Conservation (phyloP, 208 protist species). For the Crithidia brevicula region DNA sequence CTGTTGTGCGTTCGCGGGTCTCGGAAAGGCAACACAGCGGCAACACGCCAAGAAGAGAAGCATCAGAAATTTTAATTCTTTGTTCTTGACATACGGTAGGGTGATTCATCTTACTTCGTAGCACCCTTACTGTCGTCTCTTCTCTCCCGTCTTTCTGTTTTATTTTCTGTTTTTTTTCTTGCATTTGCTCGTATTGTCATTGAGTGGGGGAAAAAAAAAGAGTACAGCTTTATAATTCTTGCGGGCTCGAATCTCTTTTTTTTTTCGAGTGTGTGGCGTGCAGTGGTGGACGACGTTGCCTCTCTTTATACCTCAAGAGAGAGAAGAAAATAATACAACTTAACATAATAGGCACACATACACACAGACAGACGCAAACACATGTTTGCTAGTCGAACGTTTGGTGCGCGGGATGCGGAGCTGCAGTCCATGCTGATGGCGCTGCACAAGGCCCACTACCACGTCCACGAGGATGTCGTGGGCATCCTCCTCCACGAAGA, state of each 20-base stretch:
- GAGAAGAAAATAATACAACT: too few relatives aligned
- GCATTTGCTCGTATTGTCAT: too few relatives aligned
- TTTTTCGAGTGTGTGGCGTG: too few relatives aligned
- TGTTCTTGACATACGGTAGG: too few relatives aligned
- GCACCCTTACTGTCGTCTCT: background rate
- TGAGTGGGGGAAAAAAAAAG: background rate
- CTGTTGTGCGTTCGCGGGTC: too few relatives aligned
- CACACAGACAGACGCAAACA: slow-evolving; percentile 1
- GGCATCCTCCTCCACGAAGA: slow-evolving; percentile 34
- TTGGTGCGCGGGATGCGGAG: slow-evolving; percentile 6
- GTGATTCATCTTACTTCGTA: too few relatives aligned
- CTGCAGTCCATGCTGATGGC: slow-evolving; percentile 23
- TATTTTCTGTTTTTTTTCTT: background rate
- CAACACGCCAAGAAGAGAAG: too few relatives aligned
- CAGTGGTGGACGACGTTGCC: too few relatives aligned
- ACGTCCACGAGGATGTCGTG: slow-evolving; percentile 20
- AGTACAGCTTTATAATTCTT: background rate
- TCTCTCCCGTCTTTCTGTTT: background rate
- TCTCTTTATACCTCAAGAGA: too few relatives aligned
- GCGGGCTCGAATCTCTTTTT: too few relatives aligned
- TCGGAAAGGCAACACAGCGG: too few relatives aligned
- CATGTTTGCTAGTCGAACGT: slow-evolving; percentile 13
- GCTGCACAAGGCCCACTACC: slow-evolving; percentile 24
- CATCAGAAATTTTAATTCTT: slow-evolving; percentile 4
- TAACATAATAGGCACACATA: background rate